phyloP scores from a whole-genome alignment of 163 green algal species.

The Chlamydomonas reinhardtii region DNA sequence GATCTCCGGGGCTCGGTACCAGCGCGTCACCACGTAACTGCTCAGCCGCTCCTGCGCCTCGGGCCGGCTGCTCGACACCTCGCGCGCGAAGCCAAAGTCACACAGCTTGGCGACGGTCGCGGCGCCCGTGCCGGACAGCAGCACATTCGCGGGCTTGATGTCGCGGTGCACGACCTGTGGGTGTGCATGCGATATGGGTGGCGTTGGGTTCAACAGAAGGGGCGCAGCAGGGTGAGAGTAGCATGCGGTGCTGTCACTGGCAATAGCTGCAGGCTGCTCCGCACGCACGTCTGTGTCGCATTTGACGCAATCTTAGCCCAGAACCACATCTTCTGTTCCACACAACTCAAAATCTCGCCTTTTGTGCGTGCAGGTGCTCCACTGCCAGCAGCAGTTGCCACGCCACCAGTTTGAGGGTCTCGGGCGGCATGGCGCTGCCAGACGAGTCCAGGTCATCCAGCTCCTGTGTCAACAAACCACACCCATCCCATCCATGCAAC shows the following conservation, averaged over 20 bases:
- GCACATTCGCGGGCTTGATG: conserved; percentile 94
- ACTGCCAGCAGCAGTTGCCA: neutral
- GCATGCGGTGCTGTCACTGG: too few relatives aligned
- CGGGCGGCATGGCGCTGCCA: neutral
- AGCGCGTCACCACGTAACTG: neutral
- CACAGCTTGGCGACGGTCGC: conserved; percentile 65
- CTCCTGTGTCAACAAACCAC: neutral
- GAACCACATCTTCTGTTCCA: too few relatives aligned
- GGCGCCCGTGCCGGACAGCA: conserved; percentile 76
- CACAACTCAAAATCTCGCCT: too few relatives aligned
- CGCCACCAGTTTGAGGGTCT: neutral
- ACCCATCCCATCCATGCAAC: too few relatives aligned
- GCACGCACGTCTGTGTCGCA: too few relatives aligned
- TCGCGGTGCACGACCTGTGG: conserved; percentile 82
- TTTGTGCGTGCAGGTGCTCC: neutral
- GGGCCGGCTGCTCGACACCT: neutral
- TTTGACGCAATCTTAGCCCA: too few relatives aligned
- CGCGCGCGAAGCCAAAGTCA: conserved; percentile 91
- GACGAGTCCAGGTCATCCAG: neutral
- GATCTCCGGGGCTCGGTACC: conserved; percentile 77
- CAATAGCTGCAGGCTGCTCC: too few relatives aligned
- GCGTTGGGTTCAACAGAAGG: too few relatives aligned
- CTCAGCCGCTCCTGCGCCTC: neutral
- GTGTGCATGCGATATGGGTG: neutral
- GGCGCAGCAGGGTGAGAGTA: too few relatives aligned